phyloP scores from a whole-genome alignment of 2,329 filamentous ascomycete genomes.

The Ophiostoma sp. region DNA sequence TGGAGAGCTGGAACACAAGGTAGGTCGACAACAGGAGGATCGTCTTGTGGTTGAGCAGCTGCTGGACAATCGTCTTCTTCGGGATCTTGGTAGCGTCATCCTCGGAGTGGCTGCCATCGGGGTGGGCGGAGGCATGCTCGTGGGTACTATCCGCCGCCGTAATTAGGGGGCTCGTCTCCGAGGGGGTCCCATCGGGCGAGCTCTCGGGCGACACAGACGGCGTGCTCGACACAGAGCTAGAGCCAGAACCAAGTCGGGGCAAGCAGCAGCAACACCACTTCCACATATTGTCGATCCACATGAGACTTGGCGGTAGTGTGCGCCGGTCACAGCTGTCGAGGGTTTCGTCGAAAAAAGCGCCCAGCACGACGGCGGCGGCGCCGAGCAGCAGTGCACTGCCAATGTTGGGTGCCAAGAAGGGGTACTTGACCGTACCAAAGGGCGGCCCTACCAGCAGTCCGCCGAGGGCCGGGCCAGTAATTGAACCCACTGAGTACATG shows the following conservation, averaged over 20 bases:
- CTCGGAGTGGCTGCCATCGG: conserved; percentile 41
- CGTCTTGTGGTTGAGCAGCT: conserved; percentile 72
- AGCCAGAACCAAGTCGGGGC: background rate
- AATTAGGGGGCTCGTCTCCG: conserved; percentile 15
- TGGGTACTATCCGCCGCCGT: background rate
- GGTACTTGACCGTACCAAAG: conserved; percentile 55
- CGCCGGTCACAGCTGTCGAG: conserved; percentile 46
- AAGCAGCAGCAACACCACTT: conserved; percentile 28
- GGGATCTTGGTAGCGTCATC: background rate
- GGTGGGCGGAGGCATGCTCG: background rate
- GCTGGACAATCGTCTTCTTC: conserved; percentile 43
- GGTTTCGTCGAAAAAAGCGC: conserved; percentile 83
- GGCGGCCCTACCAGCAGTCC: conserved; percentile 68
- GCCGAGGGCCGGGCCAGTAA: conserved; percentile 87
- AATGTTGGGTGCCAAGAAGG: conserved; percentile 81
- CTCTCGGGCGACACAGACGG: background rate
- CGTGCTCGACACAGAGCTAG: background rate
- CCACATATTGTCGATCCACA: conserved; percentile 32
- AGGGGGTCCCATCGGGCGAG: background rate
- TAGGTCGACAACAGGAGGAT: conserved; percentile 78
- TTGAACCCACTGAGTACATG: conserved; percentile 90
- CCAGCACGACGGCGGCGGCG: conserved; percentile 65
- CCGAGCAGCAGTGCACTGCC: conserved; percentile 67
- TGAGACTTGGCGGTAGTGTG: conserved; percentile 26
- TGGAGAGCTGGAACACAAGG: conserved; percentile 86